phyloP scores from a whole-genome alignment of 73 alveolate species.

The Urostyla sp. region DNA sequence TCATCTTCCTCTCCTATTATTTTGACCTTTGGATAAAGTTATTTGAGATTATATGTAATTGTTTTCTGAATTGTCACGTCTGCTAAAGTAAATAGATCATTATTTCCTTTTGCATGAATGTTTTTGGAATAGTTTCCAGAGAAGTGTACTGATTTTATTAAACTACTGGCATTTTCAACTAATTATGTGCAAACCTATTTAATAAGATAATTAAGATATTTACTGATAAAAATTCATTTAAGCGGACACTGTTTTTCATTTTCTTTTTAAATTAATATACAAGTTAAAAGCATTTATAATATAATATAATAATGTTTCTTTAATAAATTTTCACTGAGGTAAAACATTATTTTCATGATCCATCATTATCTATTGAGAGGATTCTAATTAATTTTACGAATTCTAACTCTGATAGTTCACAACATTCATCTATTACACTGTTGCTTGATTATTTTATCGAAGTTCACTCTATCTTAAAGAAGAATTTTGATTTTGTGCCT shows the following conservation, averaged over 20 bases:
- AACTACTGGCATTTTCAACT: slow-evolving; percentile 46
- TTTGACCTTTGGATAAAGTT: slow-evolving; percentile 19
- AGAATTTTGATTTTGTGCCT: neutral
- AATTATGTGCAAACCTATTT: slow-evolving; percentile 27
- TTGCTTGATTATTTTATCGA: no score
- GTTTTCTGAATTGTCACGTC: slow-evolving; percentile 38
- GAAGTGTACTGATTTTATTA: slow-evolving; percentile 31
- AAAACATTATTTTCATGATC: no score
- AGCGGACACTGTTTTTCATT: slow-evolving; percentile 4
- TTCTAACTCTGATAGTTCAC: no score
- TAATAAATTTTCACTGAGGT: no score
- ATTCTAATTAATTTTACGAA: no score
- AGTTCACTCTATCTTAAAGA: neutral
- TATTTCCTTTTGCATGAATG: neutral
- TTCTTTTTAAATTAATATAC: neutral
- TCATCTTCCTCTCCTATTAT: slow-evolving; percentile 25
- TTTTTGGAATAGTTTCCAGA: slow-evolving; percentile 16
- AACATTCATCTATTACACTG: no score
- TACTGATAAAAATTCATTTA: slow-evolving; percentile 37
- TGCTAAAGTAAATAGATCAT: slow-evolving; percentile 45
- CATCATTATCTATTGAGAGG: no score
- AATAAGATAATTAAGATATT: neutral
- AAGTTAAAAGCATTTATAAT: no score
- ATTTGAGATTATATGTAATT: neutral
- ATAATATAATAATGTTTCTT: no score